Percentiles rank a stretch among this genome's conserved stretches.
phyloP scores from a whole-genome alignment of 2,329 filamentous ascomycete species.

The Stemphylium lycopersici region DNA sequence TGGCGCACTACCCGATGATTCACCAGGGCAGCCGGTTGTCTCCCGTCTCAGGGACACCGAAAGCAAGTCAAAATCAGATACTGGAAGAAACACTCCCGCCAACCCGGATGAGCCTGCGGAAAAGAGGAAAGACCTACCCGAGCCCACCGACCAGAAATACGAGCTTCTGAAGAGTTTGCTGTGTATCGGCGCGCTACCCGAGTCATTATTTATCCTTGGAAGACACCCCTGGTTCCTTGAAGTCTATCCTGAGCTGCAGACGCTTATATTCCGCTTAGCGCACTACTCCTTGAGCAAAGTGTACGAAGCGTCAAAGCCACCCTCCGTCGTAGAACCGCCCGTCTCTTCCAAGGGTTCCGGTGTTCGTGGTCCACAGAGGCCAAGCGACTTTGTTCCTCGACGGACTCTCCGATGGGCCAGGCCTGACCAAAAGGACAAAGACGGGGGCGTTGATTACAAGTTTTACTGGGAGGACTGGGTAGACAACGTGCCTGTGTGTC shows the following conservation, averaged over 20 bases:
- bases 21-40: constrained; percentile 53
- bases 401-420: constrained; percentile 82
- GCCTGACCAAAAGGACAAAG: constrained; percentile 76
- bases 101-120: constrained; percentile 49
- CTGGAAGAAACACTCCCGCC: constrained; percentile 52
- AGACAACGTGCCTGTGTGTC: constrained; percentile 90
- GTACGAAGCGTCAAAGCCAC: constrained; percentile 60
- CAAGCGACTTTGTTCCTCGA: constrained; percentile 62
- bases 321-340: constrained; percentile 51
- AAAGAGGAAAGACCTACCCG: constrained; percentile 63
- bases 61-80: constrained; percentile 56
- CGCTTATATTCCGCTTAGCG: constrained; percentile 83
- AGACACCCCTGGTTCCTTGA: constrained; percentile 93
- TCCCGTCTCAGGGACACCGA: constrained; percentile 60
- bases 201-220: constrained; percentile 89
- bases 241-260: constrained; percentile 78
- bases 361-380: constrained; percentile 66
- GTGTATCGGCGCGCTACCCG: constrained; percentile 88
- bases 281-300: constrained; percentile 82
- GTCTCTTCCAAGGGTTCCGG: constrained; percentile 50
- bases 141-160: constrained; percentile 87
- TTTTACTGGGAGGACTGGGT: constrained; percentile 99
- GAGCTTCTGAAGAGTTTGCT: constrained; percentile 82
- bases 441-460: constrained; percentile 77
- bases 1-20: constrained; percentile 85